Percentiles rank a stretch among this genome's conserved stretches.
phyloP scores from a whole-genome alignment of 352 stramenopile genomes.

The Chrysophaeum taylorii region DNA sequence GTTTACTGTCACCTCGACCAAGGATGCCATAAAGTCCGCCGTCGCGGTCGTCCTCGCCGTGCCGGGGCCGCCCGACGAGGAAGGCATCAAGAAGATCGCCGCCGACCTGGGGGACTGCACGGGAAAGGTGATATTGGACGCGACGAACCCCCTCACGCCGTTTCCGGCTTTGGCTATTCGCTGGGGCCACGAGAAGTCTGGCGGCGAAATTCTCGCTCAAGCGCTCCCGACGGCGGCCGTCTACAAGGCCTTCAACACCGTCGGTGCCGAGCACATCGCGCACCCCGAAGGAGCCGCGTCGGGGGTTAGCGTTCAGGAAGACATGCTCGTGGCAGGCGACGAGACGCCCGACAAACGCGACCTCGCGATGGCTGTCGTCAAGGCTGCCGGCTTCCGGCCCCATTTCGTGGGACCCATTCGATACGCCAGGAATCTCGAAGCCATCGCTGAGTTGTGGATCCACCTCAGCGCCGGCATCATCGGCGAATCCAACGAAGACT shows the following conservation, averaged over 20 bases:
- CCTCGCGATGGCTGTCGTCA: conserved; percentile 5
- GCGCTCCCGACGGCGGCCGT: conserved; percentile 22
- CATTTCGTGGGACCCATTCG: conserved; percentile 31
- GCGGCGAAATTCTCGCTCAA: conserved; percentile 22
- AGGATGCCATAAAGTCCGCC: not conserved
- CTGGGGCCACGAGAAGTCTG: conserved; percentile 21
- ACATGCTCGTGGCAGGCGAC: conserved; percentile 26
- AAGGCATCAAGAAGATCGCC: conserved; percentile 21
- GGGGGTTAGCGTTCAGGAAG: too few species aligned
- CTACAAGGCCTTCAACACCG: conserved; percentile 30
- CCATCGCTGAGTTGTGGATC: conserved; percentile 33
- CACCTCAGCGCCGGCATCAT: too few species aligned
- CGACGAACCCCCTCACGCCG: conserved; percentile 21
- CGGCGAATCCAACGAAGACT: too few species aligned
- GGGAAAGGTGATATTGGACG: conserved; percentile 25
- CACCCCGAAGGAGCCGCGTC: conserved; percentile 15
- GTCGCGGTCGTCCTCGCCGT: conserved; percentile 20
- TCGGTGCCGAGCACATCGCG: conserved; percentile 28
- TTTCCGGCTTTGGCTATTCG: conserved; percentile 21
- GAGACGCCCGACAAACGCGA: conserved; percentile 14
- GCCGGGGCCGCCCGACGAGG: conserved; percentile 13
- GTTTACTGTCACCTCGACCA: conserved; percentile 2
- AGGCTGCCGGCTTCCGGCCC: conserved; percentile 19
- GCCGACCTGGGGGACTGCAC: conserved; percentile 16
- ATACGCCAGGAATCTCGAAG: conserved; percentile 31